Evolutionary conservation across 2,329 filamentous ascomycete genomes (phyloP).

Genomic region (Knoxdaviesia proteae): DNA sequence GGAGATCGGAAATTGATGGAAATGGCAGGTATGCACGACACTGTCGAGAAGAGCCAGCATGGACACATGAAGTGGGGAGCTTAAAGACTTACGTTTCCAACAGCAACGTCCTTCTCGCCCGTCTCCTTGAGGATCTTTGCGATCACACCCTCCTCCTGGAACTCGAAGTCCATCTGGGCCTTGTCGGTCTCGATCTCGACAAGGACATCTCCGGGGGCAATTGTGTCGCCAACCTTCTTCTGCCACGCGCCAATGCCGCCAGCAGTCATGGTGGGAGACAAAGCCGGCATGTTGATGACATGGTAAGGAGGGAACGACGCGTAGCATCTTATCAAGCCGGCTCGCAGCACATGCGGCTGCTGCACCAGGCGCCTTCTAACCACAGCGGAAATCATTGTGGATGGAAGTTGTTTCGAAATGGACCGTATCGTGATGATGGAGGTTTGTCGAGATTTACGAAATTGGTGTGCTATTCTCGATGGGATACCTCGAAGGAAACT

Average conservation of each 20-base stretch:
- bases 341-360: constrained; percentile 16
- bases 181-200: constrained; percentile 99
- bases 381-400: constrained; percentile 4
- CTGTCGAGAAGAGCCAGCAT: too few relatives aligned
- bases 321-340: constrained; percentile 37
- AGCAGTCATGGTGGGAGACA: constrained; percentile 92
- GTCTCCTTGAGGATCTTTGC: constrained; percentile 86
- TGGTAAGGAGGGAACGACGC: constrained; percentile 87
- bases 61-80: constrained; percentile 4
- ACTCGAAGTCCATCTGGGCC: constrained; percentile 99
- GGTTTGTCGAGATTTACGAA: too few relatives aligned
- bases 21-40: too few relatives aligned
- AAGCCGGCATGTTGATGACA: constrained; percentile 90
- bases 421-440: too few relatives aligned
- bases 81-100: constrained; percentile 62
- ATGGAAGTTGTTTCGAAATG: too few relatives aligned
- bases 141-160: constrained; percentile 91
- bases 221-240: constrained; percentile 80
- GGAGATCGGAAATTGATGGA: too few relatives aligned
- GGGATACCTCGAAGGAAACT: too few relatives aligned
- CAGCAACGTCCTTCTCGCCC: constrained; percentile 81
- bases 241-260: constrained; percentile 96
- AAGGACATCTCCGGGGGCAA: constrained; percentile 81
- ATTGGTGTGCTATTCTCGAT: too few relatives aligned
- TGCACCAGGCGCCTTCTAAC: constrained; percentile 4